Percentiles rank a stretch among this genome's conserved stretches.
These are phyloP conservation scores for Castanea crenata DNA, from an alignment of 306 rosid genomes.

Conservation along the genomic window DNA sequence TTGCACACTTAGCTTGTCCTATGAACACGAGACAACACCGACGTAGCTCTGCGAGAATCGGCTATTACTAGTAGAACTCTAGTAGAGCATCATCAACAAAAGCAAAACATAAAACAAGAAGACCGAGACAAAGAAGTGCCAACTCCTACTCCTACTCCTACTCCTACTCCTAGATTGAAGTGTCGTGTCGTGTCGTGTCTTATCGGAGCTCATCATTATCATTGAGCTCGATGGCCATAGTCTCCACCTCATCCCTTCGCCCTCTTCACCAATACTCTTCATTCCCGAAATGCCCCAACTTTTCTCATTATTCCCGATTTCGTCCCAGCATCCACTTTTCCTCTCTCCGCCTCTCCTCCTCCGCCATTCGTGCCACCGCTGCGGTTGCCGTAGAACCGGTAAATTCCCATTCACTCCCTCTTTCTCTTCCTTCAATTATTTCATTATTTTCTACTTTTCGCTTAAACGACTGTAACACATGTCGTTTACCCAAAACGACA, in stretches of 20 bases:
- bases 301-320: constrained; percentile 29
- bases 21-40: background rate
- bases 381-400: constrained; percentile 44
- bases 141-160: too few species aligned
- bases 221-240: constrained; percentile 30
- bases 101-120: too few species aligned
- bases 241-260: constrained; percentile 34
- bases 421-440: background rate
- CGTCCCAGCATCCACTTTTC: constrained; percentile 27
- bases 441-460: too few species aligned
- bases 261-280: constrained; percentile 26
- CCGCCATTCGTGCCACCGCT: constrained; percentile 47
- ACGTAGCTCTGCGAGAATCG: background rate
- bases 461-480: too few species aligned
- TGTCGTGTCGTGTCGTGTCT: too few species aligned
- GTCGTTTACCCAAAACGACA: too few species aligned
- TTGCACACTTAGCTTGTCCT: background rate
- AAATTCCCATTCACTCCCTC: background rate
- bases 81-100: too few species aligned
- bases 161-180: too few species aligned
- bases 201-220: too few species aligned
- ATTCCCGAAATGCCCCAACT: constrained; percentile 36
- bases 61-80: background rate
- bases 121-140: too few species aligned
- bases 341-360: constrained; percentile 14